A percentile compares a stretch with the other conserved stretches of the same genome.
phyloP scores from a whole-genome alignment of 192 early-diverging fungal genomes.

The Backusella australiensis region DNA sequence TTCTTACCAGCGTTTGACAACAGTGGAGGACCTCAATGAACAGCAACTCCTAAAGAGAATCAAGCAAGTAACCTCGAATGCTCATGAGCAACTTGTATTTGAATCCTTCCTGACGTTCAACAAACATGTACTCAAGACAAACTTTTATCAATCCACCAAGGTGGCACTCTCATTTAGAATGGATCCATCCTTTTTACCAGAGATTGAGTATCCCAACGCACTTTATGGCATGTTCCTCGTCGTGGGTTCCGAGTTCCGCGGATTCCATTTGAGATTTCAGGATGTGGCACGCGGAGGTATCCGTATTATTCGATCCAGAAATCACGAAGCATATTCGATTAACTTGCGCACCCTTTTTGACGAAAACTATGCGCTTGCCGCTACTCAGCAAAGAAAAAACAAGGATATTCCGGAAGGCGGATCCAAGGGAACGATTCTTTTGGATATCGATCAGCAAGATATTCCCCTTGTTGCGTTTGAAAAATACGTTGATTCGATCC shows the following conservation, averaged over 20 bases:
- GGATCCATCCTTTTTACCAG: conserved; percentile 89
- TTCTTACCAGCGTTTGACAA: conserved; percentile 87
- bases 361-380: conserved; percentile 97
- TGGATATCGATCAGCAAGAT: conserved; percentile 93
- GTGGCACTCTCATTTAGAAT: conserved; percentile 98
- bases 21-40: conserved; percentile 69
- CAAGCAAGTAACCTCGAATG: conserved; percentile 84
- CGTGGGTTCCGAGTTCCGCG: conserved; percentile 96
- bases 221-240: conserved; percentile 96
- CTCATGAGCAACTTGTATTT: conserved; percentile 93
- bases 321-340: conserved; percentile 95
- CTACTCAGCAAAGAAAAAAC: conserved; percentile 98
- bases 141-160: conserved; percentile 99
- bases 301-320: conserved; percentile 95
- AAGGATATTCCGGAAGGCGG: conserved; percentile 99
- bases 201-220: conserved; percentile 90
- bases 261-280: conserved; percentile 97
- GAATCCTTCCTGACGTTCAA: conserved; percentile 96
- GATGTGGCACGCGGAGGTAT: conserved; percentile 99
- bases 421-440: conserved; percentile 97
- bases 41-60: conserved; percentile 91
- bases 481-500: conserved; percentile 95
- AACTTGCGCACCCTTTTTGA: conserved; percentile 96
- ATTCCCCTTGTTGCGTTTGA: conserved; percentile 93
- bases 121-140: conserved; percentile 97